Base-by-base conservation (phyloP, 2,329 filamentous ascomycete species). In the Aspergillus ochraceus region DNA sequence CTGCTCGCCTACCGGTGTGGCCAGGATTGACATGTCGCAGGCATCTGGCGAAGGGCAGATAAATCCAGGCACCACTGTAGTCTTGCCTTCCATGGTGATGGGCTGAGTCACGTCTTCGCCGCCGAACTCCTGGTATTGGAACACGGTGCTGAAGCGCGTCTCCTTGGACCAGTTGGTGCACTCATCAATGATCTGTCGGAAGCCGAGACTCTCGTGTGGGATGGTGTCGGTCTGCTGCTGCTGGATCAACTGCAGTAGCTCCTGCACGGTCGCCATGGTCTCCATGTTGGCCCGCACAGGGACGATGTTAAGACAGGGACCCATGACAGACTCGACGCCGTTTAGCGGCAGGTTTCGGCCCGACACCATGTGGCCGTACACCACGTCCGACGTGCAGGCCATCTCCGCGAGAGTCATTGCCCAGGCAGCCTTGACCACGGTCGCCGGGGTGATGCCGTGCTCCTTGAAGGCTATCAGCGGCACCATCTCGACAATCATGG, bases 371-470 rank as follows among this genome's bases (percentile, higher is more conserved):
- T 86, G 81, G 8, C 84, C 85, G 58, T 87, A 87, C 3, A 86
- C 77, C 6, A 87, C 78, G 47, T 87, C 85, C 6, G 78, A 72
- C 0, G 70, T 74, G 0, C 76, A 79, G 0, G 82, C 80, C 10
- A 86, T 70, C 24, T 78, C 81, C 0, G 83, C 81, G 6, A 88
- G 77, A 0, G 83, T 79, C 60, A 84, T 79, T 0, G 83, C 81
- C 84, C 85, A 88, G 0, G 84, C 84, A 0, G 83, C 80, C 68
- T 85, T 86, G 36, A 87, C 74, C 2, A 87, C 77, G 0, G 82
- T 70, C 45, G 68, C 58, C 29, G 59, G n/a, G 2, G 70, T 71
- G 50, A 74, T 68, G 20, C 65, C 61, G 26, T 62, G 57, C 22
- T 53, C 24, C 17, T 57, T 47, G 45, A 58, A 54, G 17, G 65